A percentile compares a stretch with the other conserved stretches of the same genome.
These are phyloP conservation scores for Penicillium paradoxum DNA, from an alignment of 495 filamentous ascomycete genomes.

Conservation along the genomic window DNA sequence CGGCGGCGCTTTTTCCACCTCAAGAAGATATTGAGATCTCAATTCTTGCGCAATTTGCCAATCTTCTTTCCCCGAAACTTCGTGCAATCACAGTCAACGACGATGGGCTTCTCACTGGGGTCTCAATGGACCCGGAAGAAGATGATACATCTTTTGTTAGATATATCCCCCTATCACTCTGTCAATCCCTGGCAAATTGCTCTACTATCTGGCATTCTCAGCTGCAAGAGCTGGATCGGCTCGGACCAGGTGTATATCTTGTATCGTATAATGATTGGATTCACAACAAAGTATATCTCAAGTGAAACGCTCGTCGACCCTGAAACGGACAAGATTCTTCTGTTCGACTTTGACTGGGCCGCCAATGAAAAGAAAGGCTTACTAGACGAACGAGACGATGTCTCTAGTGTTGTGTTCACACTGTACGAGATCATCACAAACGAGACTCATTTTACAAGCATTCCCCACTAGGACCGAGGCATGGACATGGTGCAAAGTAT, in stretches of 20 bases:
- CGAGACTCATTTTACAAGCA: slow-evolving; percentile 19
- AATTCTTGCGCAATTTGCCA: slow-evolving; percentile 12
- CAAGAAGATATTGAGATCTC: slow-evolving; percentile 13
- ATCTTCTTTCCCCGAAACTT: slow-evolving; percentile 16
- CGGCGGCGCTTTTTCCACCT: slow-evolving; percentile 19
- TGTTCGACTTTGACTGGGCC: slow-evolving; percentile 38
- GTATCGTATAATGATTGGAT: slow-evolving; percentile 30
- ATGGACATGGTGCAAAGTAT: slow-evolving; percentile 19
- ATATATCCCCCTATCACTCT: slow-evolving; percentile 16
- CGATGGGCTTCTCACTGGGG: slow-evolving; percentile 15
- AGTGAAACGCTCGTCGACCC: slow-evolving; percentile 28
- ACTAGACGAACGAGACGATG: slow-evolving; percentile 31
- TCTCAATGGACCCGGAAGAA: slow-evolving; percentile 23
- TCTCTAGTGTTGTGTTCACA: slow-evolving; percentile 34
- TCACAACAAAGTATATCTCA: slow-evolving; percentile 34
- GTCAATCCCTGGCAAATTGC: slow-evolving; percentile 13
- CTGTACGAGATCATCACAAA: slow-evolving; percentile 39
- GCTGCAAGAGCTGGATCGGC: slow-evolving; percentile 14
- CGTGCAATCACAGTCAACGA: slow-evolving; percentile 18
- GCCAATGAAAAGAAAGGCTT: slow-evolving; percentile 19
- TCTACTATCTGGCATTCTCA: slow-evolving; percentile 4
- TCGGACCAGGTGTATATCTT: slow-evolving; percentile 14
- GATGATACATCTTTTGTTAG: slow-evolving; percentile 14
- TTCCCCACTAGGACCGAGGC: slow-evolving; percentile 18
- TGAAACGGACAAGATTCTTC: slow-evolving; percentile 27